A percentile compares a stretch with the other conserved stretches of the same genome.
phyloP scores from a whole-genome alignment of 2,329 filamentous ascomycete species.

The Periconia sp. region DNA sequence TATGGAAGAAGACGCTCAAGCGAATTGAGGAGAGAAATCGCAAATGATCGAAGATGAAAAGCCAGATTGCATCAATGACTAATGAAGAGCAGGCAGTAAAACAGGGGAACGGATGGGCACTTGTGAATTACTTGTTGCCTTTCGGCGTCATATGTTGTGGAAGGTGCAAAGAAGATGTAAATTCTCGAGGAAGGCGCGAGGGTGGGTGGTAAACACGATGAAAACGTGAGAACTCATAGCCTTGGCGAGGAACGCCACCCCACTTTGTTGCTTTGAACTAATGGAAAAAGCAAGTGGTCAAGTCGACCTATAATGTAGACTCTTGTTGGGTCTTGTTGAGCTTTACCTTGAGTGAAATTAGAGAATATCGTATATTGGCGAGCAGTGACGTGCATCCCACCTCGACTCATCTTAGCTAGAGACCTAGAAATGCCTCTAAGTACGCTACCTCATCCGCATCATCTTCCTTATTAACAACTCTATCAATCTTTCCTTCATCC shows the following conservation, averaged over 20 bases:
- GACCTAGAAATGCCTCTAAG: constrained; percentile 53
- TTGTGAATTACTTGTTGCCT: constrained; percentile 6
- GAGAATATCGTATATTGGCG: background rate
- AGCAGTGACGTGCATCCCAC: background rate
- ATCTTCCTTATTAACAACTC: constrained; percentile 59
- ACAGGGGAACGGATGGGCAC: too few species aligned
- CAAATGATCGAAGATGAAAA: too few species aligned
- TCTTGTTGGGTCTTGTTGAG: too few species aligned
- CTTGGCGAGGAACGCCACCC: background rate
- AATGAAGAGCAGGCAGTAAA: too few species aligned
- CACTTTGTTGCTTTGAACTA: too few species aligned
- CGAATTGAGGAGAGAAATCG: too few species aligned
- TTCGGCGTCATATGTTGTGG: background rate
- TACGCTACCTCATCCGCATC: constrained; percentile 62
- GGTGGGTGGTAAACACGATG: background rate
- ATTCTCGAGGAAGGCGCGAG: constrained; percentile 2
- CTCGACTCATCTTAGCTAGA: too few species aligned
- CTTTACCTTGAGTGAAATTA: background rate
- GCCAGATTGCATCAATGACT: too few species aligned
- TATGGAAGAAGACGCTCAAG: too few species aligned
- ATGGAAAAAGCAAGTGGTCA: too few species aligned
- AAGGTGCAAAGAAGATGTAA: constrained; percentile 3
- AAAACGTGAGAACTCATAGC: too few species aligned
- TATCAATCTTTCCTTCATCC: constrained; percentile 64
- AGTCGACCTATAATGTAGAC: too few species aligned